Percentiles rank a stretch among this genome's conserved stretches.
These are phyloP conservation scores for Termitomyces sp. DNA, from an alignment of 768 basidiomycete species.

Conservation along the genomic window DNA sequence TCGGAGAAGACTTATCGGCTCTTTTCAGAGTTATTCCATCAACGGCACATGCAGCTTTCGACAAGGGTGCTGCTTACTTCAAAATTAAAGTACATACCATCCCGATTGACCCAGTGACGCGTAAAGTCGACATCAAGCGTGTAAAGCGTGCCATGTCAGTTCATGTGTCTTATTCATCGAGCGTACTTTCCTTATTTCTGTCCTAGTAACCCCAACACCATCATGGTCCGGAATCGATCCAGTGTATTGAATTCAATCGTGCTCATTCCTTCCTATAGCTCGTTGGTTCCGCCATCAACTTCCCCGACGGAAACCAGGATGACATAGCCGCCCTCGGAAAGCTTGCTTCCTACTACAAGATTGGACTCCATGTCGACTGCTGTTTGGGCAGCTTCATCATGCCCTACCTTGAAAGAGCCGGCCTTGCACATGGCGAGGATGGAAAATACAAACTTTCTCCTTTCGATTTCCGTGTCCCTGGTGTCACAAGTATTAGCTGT, in stretches of 20 bases:
- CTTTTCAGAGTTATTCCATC: slow-evolving; percentile 66
- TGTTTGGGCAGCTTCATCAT: slow-evolving; percentile 93
- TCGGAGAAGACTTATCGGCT: neutral
- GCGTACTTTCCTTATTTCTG: neutral
- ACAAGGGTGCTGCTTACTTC: slow-evolving; percentile 88
- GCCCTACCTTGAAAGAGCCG: slow-evolving; percentile 82
- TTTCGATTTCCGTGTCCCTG: slow-evolving; percentile 88
- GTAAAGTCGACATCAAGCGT: slow-evolving; percentile 70
- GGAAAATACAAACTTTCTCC: slow-evolving; percentile 55
- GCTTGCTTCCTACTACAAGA: slow-evolving; percentile 67
- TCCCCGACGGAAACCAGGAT: slow-evolving; percentile 83
- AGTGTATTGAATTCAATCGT: neutral
- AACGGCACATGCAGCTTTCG: slow-evolving; percentile 91
- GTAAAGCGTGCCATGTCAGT: slow-evolving; percentile 87
- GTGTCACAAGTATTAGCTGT: slow-evolving; percentile 93
- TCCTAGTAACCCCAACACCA: slow-evolving; percentile 77
- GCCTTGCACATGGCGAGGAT: slow-evolving; percentile 52
- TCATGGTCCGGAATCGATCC: slow-evolving; percentile 51
- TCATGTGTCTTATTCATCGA: neutral
- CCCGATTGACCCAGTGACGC: slow-evolving; percentile 71
- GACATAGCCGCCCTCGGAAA: slow-evolving; percentile 74
- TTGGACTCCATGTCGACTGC: slow-evolving; percentile 93
- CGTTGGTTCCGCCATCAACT: slow-evolving; percentile 83
- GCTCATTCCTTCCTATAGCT: slow-evolving; percentile 36
- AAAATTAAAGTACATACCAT: slow-evolving; percentile 86